A percentile compares a stretch with the other conserved stretches of the same genome.
phyloP scores from a whole-genome alignment of 371 early-diverging fungal species.

The Mortierella sp. region DNA sequence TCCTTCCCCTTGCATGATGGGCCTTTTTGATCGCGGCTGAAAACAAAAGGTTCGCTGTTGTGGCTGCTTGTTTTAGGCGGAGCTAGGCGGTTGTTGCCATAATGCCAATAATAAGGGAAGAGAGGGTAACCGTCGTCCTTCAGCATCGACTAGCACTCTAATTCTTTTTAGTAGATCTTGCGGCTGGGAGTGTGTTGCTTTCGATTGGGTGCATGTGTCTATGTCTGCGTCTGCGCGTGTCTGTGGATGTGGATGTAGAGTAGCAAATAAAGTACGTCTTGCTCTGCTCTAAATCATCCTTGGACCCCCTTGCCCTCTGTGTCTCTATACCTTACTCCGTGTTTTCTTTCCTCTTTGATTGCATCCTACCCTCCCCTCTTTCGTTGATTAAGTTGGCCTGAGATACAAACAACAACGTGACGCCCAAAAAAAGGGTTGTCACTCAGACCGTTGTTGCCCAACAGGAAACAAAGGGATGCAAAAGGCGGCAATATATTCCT shows the following conservation, averaged over 20 bases:
- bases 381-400: neutral
- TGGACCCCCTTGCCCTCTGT: neutral
- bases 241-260: neutral
- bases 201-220: neutral
- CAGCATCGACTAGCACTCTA: neutral
- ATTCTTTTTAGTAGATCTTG: neutral
- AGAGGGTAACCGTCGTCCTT: neutral
- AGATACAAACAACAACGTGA: neutral
- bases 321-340: neutral
- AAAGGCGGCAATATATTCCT: conserved; percentile 1
- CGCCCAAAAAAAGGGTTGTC: neutral
- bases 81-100: neutral
- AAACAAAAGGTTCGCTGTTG: neutral
- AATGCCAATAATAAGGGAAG: neutral
- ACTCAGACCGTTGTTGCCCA: neutral
- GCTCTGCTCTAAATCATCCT: neutral
- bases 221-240: neutral
- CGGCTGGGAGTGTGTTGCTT: neutral
- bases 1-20: conserved; percentile 3
- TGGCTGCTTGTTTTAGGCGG: neutral
- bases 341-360: neutral
- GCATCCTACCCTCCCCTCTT: neutral
- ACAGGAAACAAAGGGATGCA: neutral
- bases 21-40: neutral
- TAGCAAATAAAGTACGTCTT: no score